Conservation (phyloP, 1,284 basidiomycete species). For the Leccinum insolens region DNA sequence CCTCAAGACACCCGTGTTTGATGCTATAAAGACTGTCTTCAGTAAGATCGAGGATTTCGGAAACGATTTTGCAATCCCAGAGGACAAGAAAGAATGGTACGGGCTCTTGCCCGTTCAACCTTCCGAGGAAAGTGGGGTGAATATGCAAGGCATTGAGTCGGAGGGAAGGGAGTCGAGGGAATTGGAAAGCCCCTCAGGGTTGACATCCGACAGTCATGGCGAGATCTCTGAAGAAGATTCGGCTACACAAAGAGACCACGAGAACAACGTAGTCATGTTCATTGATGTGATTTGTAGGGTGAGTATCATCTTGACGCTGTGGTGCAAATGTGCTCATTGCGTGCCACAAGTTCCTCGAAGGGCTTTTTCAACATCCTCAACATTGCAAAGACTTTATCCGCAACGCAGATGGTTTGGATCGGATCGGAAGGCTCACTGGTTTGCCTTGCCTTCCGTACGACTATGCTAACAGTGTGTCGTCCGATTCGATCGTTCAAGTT, state of each 20-base stretch:
- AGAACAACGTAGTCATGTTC: constrained; percentile 75
- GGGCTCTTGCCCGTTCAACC: constrained; percentile 46
- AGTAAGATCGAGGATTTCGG: constrained; percentile 77
- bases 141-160: constrained; percentile 57
- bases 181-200: constrained; percentile 27
- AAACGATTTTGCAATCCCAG: constrained; percentile 55
- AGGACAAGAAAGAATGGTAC: constrained; percentile 69
- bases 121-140: constrained; percentile 39
- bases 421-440: constrained; percentile 77
- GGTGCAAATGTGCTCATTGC: constrained; percentile 11
- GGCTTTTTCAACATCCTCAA: constrained; percentile 88
- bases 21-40: constrained; percentile 72
- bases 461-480: constrained; percentile 81
- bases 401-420: constrained; percentile 74
- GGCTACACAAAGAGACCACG: constrained; percentile 53
- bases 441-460: constrained; percentile 91
- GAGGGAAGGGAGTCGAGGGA: constrained; percentile 20
- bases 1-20: constrained; percentile 57
- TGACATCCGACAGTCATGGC: constrained; percentile 31
- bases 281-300: constrained; percentile 79
- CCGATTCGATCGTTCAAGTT: constrained; percentile 85
- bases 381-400: constrained; percentile 92
- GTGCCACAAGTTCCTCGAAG: constrained; percentile 78
- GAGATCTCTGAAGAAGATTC: constrained; percentile 42
- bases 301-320: constrained; percentile 25